Evolutionary conservation across 345 rosid species (phyloP), one percentile per base, ranked within the genome.

Genomic region (Hypericum perforatum): DNA sequence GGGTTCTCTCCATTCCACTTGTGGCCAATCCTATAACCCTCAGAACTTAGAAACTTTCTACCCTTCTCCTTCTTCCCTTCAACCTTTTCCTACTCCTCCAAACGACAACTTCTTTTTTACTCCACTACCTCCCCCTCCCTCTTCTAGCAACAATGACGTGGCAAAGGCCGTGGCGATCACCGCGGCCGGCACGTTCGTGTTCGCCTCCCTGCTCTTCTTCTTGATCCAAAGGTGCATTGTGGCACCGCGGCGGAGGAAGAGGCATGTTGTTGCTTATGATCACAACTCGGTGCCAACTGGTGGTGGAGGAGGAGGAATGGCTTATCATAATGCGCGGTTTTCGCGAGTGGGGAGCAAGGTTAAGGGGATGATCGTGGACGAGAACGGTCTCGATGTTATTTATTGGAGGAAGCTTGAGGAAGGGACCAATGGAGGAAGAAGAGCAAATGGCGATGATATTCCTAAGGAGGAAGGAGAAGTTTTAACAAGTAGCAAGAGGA

Each of bases 351-450:
- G 71, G 13, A 78, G 78, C 37, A 68, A 70, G 60, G 42, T 81
- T 39, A 72, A 72, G 57, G 86, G 84, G 6, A 7, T 84, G 66
- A 73, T 84, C 8, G 76, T 81, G 16, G 91, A 90, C 47, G 96
- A 84, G 60, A 59, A 84, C 15, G 96, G 97, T 0, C 65, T 80
- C 43, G 95, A 86, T 63, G 89, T 86, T 53, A 63, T 82, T 55
- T 90, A 84, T 39, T 86, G 95, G 95, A 81, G 71, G 55, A 70
- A 70, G 54, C 73, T 77, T 29, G 69, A 78, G 52, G 71, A 37
- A 6, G 73, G 70, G 14, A 65, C 54, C n/a, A 70, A 45, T 58
- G 32, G 32, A 22, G 32, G 32, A 1, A 4, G 32, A 22, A 4
- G 32, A 4, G 32, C 32, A 1, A 22, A 22, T 22, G 32, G 32